Percentiles rank a stretch among this genome's conserved stretches.
Conservation (phyloP, 805 yeast species). For the Lachancea cidri region DNA sequence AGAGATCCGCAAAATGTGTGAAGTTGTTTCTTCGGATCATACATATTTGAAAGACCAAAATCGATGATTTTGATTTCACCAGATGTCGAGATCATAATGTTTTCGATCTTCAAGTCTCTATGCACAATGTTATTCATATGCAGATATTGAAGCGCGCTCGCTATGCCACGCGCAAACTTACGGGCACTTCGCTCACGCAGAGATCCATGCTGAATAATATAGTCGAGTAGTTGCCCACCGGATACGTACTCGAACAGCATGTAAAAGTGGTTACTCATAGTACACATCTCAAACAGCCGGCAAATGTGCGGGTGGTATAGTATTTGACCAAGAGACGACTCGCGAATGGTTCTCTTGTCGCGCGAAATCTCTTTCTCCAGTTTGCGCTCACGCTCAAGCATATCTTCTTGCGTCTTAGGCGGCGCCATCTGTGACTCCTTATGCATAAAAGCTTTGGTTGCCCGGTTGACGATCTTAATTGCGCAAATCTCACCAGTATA, state of each 20-base stretch:
- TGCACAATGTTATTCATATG: constrained; percentile 94
- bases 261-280: constrained; percentile 95
- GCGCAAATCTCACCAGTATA: constrained; percentile 81
- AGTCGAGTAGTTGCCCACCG: constrained; percentile 97
- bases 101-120: constrained; percentile 93
- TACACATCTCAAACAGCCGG: constrained; percentile 84
- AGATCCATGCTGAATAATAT: constrained; percentile 93
- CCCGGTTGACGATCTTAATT: constrained; percentile 88
- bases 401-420: constrained; percentile 52
- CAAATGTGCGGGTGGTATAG: constrained; percentile 91
- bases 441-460: constrained; percentile 69
- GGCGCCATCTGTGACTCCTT: constrained; percentile 68
- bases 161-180: constrained; percentile 91
- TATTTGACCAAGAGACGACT: constrained; percentile 88
- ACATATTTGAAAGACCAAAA: constrained; percentile 90
- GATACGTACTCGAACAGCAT: constrained; percentile 95
- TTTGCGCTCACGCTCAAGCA: constrained; percentile 59
- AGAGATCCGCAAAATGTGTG: constrained; percentile 96
- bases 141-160: constrained; percentile 87
- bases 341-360: constrained; percentile 89
- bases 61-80: constrained; percentile 96
- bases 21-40: constrained; percentile 61
- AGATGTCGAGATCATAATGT: constrained; percentile 85
- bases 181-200: constrained; percentile 91
- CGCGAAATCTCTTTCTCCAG: constrained; percentile 79